Evolutionary conservation across 192 early-diverging fungal genomes (phyloP), one percentile per base, ranked within the genome.

Genomic region (Ambispora gerdemannii): DNA sequence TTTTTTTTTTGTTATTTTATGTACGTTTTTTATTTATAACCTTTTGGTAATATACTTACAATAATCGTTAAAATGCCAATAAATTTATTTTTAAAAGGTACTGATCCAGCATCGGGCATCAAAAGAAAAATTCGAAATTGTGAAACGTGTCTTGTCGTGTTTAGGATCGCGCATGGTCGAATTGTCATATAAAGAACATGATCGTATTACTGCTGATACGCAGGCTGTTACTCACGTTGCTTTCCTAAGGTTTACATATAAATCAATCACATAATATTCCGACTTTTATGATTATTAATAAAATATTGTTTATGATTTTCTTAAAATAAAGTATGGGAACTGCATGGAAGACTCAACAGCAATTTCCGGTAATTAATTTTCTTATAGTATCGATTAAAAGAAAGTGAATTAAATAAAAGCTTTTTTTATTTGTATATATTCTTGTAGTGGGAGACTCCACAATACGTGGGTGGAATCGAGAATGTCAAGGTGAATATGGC

Each of bases 171-270:
- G 92, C 35, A 82, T 95, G 36, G 93, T 96, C 0, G 81, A 88
- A 71, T 70, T 97, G 72, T 84, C 80, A 36, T 90, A 85, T 63
- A 74, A 90, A 72, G 94, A 97, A 49, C 96, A 98, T 67, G 96
- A 98, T 72, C 81, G 89, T 6, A 96, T 97, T 49, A 98, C 95
- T 7, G 96, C 96, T 0, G 95, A 98, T 72, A 98, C 96, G 8
- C 96, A 98, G 75, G 96, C 95, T 3, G 93, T 92, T 30, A 98
- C 96, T 8, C 96, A 98, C 74, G 78, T 95, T 67, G 93, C 95
- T 28, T 98, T 97, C 73, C 77, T 98, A 62, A 90, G 85, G 84
- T 86, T 11, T 67, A 31, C 20, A 49, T 28, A 38, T n/a, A 72
- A 72, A 11, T 22, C n/a, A 69, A 6, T 11, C 19, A 13, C 2